Evolutionary conservation across 2,329 filamentous ascomycete genomes (phyloP).

Genomic region (Alternaria sp.): DNA sequence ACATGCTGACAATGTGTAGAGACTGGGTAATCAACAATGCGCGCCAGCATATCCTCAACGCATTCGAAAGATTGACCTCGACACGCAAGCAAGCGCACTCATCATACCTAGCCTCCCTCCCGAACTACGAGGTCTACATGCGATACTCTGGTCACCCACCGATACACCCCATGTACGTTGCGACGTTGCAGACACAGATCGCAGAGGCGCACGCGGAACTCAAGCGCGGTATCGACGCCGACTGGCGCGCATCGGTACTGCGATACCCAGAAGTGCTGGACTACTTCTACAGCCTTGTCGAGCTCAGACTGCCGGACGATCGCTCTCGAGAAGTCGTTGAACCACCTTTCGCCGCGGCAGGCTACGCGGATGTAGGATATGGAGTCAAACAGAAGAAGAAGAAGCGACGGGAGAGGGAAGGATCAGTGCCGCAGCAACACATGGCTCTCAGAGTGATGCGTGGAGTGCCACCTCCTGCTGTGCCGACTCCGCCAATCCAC

Average conservation of each 20-base stretch:
- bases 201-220: constrained; percentile 68
- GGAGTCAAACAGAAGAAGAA: constrained; percentile 42
- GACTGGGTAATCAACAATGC: constrained; percentile 57
- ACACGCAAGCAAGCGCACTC: constrained; percentile 51
- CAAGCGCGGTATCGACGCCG: constrained; percentile 77
- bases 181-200: constrained; percentile 60
- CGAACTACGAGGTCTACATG: constrained; percentile 56
- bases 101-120: constrained; percentile 53
- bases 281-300: constrained; percentile 77
- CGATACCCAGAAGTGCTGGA: constrained; percentile 80
- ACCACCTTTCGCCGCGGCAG: constrained; percentile 49
- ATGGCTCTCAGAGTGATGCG: constrained; percentile 31
- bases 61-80: constrained; percentile 51
- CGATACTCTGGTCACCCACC: constrained; percentile 55
- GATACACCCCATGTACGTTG: constrained; percentile 49
- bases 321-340: constrained; percentile 46
- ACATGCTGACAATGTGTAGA: constrained; percentile 39
- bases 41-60: constrained; percentile 53
- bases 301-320: constrained; percentile 69
- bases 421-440: constrained; percentile 28
- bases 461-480: constrained; percentile 35
- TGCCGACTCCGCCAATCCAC: constrained; percentile 45
- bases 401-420: constrained; percentile 42
- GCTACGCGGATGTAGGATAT: constrained; percentile 47
- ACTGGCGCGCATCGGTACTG: constrained; percentile 77